These are phyloP conservation scores for Betula pendula DNA, from an alignment of 306 rosid genomes.

Conservation along the genomic window DNA sequence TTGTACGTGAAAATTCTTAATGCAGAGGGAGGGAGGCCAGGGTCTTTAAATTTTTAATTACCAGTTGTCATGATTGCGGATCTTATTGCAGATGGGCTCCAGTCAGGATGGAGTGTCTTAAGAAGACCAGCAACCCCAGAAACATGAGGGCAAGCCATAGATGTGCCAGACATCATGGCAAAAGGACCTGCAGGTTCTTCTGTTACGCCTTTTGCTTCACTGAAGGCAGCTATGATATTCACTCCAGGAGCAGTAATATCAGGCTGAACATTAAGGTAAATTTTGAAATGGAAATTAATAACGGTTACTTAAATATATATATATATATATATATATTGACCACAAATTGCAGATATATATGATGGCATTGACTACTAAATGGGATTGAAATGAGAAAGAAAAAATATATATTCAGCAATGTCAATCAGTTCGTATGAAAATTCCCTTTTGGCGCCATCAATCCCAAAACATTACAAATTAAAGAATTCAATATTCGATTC, in stretches of 20 bases:
- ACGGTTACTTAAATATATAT: background rate
- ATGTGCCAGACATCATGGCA: conserved; percentile 65
- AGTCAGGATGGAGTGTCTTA: conserved; percentile 50
- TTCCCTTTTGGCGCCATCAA: too few relatives aligned
- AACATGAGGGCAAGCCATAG: conserved; percentile 86
- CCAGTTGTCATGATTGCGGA: conserved; percentile 74
- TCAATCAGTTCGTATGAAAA: background rate
- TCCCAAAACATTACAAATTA: background rate
- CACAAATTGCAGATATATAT: background rate
- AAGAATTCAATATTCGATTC: background rate
- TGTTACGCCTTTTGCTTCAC: conserved; percentile 50
- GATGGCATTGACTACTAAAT: background rate
- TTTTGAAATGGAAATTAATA: too few relatives aligned
- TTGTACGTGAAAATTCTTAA: too few relatives aligned
- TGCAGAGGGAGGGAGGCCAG: background rate
- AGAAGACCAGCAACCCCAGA: conserved; percentile 74
- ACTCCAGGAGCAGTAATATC: conserved; percentile 82
- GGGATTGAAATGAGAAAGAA: background rate
- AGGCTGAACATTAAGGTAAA: conserved; percentile 43
- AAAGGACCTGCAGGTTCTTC: conserved; percentile 34
- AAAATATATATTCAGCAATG: background rate
- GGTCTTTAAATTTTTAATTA: too few relatives aligned
- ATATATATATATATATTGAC: background rate
- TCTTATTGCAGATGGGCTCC: conserved; percentile 68
- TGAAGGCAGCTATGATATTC: conserved; percentile 59